These are phyloP conservation scores for Vitis labrusca DNA, from an alignment of 164 flowering plant species.

Conservation along the genomic window DNA sequence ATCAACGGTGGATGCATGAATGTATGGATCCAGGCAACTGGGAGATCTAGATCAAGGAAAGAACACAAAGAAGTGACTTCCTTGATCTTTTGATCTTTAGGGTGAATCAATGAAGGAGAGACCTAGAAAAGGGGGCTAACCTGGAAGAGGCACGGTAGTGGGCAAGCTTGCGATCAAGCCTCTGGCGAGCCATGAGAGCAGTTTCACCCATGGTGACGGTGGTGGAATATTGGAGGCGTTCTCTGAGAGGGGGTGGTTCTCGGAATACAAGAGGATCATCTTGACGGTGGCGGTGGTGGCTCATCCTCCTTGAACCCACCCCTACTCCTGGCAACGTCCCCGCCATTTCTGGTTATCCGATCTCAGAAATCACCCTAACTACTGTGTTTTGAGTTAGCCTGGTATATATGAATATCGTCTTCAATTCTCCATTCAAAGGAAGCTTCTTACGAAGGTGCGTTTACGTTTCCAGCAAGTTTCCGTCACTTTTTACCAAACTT, in stretches of 20 bases:
- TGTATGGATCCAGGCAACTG: no score
- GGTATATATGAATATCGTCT: no score
- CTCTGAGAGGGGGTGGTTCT: conserved; percentile 1
- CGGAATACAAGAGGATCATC: background rate
- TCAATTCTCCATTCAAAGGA: no score
- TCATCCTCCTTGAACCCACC: conserved; percentile 29
- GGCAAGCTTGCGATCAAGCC: conserved; percentile 40
- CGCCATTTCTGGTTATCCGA: conserved; percentile 19
- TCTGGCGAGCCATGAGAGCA: conserved; percentile 36
- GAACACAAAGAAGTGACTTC: no score
- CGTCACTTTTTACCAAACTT: no score
- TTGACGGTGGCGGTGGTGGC: conserved; percentile 13
- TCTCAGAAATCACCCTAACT: no score
- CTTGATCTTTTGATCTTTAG: no score
- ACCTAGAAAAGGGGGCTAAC: conserved; percentile 5
- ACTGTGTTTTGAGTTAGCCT: no score
- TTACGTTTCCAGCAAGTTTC: no score
- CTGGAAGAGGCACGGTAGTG: conserved; percentile 10
- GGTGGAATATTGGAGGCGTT: background rate
- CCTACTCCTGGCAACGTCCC: conserved; percentile 50
- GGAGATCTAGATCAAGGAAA: no score
- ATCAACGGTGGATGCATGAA: no score
- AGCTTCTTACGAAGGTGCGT: no score
- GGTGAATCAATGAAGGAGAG: background rate
- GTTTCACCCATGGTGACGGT: conserved; percentile 27